These are phyloP conservation scores for Inga oerstediana DNA, from an alignment of 306 rosid genomes.

Conservation along the genomic window DNA sequence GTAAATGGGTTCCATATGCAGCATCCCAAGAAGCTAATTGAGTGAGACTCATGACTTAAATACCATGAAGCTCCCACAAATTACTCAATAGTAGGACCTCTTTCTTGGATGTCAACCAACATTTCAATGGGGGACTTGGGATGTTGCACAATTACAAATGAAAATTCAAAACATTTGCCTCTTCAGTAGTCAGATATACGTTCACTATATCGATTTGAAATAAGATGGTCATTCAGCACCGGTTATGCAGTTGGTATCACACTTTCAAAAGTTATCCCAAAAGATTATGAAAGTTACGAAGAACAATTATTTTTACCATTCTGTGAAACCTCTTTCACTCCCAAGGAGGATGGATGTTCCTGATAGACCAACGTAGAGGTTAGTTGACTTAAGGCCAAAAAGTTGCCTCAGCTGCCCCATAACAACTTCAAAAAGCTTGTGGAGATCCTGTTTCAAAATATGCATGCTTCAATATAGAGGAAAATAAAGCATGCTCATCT, in stretches of 20 bases:
- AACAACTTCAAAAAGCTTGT: slow-evolving; percentile 71
- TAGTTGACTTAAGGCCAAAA: slow-evolving; percentile 81
- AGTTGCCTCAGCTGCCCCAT: slow-evolving; percentile 96
- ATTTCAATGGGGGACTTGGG: background rate
- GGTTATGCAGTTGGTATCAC: background rate
- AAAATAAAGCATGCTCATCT: slow-evolving; percentile 32
- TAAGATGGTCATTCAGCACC: slow-evolving; percentile 21
- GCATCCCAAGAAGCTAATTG: slow-evolving; percentile 19
- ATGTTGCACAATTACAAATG: background rate
- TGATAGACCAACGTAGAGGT: slow-evolving; percentile 60
- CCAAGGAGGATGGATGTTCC: slow-evolving; percentile 73
- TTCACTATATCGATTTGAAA: background rate
- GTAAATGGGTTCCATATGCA: background rate
- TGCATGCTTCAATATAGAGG: slow-evolving; percentile 37
- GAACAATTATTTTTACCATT: slow-evolving; percentile 60
- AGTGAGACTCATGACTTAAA: slow-evolving; percentile 4
- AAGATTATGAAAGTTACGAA: background rate
- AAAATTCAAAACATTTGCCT: slow-evolving; percentile 22
- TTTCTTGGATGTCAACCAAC: background rate
- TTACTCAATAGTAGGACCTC: background rate
- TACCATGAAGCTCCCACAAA: slow-evolving; percentile 4
- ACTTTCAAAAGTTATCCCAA: slow-evolving; percentile 19
- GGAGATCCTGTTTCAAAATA: slow-evolving; percentile 76
- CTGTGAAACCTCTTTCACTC: slow-evolving; percentile 86
- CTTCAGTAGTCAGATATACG: slow-evolving; percentile 11